Base-by-base conservation (phyloP, 164 flowering plant species). In the Kalanchoe fedtschenkoi region DNA sequence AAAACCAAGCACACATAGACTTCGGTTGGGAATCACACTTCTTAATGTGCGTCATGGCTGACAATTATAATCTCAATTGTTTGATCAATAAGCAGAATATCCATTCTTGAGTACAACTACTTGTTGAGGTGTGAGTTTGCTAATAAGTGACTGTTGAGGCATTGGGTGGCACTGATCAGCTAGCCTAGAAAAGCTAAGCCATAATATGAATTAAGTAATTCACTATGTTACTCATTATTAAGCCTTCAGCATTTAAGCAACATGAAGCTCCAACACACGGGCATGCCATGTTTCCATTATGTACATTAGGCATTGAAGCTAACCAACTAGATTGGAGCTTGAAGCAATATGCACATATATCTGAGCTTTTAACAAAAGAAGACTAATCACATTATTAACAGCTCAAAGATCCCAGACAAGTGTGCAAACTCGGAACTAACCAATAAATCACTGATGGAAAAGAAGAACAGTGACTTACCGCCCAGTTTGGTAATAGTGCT, bases 401-500 rank as follows among this genome's bases (percentile, higher is more conserved):
- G 60, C 3, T 5, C 0, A 58, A 30, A 15, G 19, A 2, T 33
- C 46, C 61, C 15, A 58, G 28, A 33, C 9, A 15, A 60, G 8
- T 13, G 43, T 3, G 37, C 57, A 62, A 67, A n/a, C 37, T 26
- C 34, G 13, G n/a, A n/a, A n/a, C n/a, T n/a, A n/a, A 19, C 55
- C 10, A 39, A 51, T 6, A 38, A 4, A 21, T 47, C 3, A n/a
- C 16, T 63, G 13, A 39, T 43, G 29, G 2, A 37, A n/a, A n/a
- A n/a, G n/a, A n/a, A n/a, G 44, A 32, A 44, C 43, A 13, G 64
- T 17, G 30, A 80, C 89, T 79, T 60, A 86, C 92, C 5, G 92
- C 92, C 98, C 96, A 91, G 67, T 87, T 93, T 61, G 99, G 96
- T 71, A 93, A 92, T 64, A 93, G 76, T 37, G 97, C 99, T 63